These are phyloP conservation scores for Trypanosoma caninum DNA, from an alignment of 208 protist species.

Conservation along the genomic window DNA sequence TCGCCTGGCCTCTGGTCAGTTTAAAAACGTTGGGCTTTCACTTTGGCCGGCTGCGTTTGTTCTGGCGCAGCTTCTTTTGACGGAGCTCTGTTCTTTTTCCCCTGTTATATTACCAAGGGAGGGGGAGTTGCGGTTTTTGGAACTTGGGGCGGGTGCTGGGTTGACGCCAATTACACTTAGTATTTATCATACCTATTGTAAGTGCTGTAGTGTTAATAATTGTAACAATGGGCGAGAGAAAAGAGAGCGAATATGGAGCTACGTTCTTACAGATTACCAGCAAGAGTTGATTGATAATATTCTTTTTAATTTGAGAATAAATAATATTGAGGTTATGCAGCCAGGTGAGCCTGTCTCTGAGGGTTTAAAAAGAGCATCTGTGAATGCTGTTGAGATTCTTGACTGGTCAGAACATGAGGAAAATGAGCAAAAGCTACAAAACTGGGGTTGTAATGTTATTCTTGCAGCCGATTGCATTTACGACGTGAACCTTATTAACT, in stretches of 20 bases:
- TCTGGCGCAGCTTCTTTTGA: constrained; percentile 61
- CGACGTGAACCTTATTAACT: constrained; percentile 54
- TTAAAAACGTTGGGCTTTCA: constrained; percentile 72
- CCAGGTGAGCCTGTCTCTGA: constrained; percentile 9
- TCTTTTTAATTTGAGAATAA: constrained; percentile 47
- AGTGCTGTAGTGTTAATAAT: too few species aligned
- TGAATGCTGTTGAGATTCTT: constrained; percentile 43
- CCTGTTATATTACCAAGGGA: constrained; percentile 8
- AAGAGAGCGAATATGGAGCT: constrained; percentile 33
- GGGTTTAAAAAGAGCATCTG: constrained; percentile 25
- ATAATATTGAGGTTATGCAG: constrained; percentile 21
- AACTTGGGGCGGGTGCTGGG: constrained; percentile 75
- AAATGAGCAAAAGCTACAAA: constrained; percentile 34
- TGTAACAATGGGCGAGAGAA: too few species aligned
- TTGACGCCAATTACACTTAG: constrained; percentile 60
- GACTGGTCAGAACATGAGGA: constrained; percentile 56
- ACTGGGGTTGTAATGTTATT: constrained; percentile 49
- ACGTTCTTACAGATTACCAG: constrained; percentile 72
- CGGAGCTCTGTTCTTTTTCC: constrained; percentile 30
- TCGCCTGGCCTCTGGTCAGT: constrained; percentile 57
- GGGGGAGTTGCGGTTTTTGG: constrained; percentile 49
- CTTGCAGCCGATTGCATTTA: constrained; percentile 85
- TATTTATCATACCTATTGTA: constrained; percentile 34
- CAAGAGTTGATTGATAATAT: constrained; percentile 69
- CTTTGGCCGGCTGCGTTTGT: constrained; percentile 82